Percentiles rank a stretch among this genome's conserved stretches.
Conservation (phyloP, 1,284 basidiomycete genomes). For the Phellopilus nigrolimitatus region DNA sequence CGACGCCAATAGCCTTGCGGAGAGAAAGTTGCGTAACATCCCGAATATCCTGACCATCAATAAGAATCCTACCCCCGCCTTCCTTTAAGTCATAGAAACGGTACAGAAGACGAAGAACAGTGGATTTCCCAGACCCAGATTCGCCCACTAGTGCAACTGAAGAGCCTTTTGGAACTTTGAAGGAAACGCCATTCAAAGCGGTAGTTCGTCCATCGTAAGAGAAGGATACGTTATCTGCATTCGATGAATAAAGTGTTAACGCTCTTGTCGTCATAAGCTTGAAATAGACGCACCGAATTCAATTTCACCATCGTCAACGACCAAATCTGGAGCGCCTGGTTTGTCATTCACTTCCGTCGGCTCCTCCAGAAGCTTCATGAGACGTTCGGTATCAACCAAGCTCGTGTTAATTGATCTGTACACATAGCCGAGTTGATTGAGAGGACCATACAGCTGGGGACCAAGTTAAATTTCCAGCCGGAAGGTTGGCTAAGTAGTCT, state of each 20-base stretch:
- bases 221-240: conserved; percentile 71
- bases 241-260: conserved; percentile 10
- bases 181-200: conserved; percentile 75
- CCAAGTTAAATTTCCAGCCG: conserved; percentile 15
- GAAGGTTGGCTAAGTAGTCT: conserved; percentile 8
- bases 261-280: conserved; percentile 5
- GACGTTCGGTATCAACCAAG: conserved; percentile 75
- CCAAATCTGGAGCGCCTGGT: conserved; percentile 68
- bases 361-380: conserved; percentile 71
- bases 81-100: conserved; percentile 84
- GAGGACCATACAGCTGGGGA: conserved; percentile 60
- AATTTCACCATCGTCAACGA: conserved; percentile 72
- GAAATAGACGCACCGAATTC: conserved; percentile 65
- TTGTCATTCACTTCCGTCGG: conserved; percentile 79
- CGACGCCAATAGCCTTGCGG: conserved; percentile 75
- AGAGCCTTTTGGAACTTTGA: conserved; percentile 76
- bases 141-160: conserved; percentile 82
- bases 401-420: conserved; percentile 72
- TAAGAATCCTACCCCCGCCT: conserved; percentile 67
- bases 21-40: conserved; percentile 80
- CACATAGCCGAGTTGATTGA: conserved; percentile 70
- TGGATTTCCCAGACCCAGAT: conserved; percentile 78
- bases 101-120: conserved; percentile 79
- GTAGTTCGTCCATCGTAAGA: conserved; percentile 75
- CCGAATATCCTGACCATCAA: conserved; percentile 83